phyloP scores from a whole-genome alignment of 352 stramenopile species.

The Phytophthora melonis region DNA sequence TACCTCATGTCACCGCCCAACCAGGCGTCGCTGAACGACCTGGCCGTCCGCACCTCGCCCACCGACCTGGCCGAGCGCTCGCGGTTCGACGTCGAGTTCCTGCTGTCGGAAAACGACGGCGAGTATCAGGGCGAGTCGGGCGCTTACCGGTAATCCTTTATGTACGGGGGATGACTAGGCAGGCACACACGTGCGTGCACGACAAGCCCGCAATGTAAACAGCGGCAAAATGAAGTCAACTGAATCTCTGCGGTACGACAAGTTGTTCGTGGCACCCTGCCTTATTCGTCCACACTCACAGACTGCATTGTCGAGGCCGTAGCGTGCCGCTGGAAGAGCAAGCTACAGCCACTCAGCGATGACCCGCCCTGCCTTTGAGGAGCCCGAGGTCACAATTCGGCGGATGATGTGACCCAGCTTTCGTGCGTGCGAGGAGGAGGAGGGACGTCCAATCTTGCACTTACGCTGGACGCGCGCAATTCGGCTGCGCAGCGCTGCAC shows the following conservation, averaged over 20 bases:
- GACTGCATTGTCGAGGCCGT: slow-evolving; percentile 10
- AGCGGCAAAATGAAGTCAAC: slow-evolving; percentile 27
- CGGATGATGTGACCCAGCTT: slow-evolving; percentile 7
- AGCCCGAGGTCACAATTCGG: slow-evolving; percentile 1
- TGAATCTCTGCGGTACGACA: slow-evolving; percentile 6
- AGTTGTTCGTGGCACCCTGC: background rate
- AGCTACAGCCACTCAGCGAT: background rate
- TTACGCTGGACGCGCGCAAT: background rate
- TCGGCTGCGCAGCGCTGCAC: background rate
- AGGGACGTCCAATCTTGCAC: background rate
- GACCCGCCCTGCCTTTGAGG: slow-evolving; percentile 7
- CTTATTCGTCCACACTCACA: background rate
- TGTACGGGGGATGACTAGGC: too few relatives aligned
- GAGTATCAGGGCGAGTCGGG: background rate
- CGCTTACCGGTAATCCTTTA: background rate
- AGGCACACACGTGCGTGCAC: background rate
- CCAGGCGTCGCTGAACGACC: slow-evolving; percentile 43
- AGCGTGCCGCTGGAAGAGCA: background rate
- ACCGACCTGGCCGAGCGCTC: slow-evolving; percentile 29
- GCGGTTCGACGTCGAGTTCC: slow-evolving; percentile 49
- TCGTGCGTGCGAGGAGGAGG: slow-evolving; percentile 5
- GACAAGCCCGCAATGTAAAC: background rate
- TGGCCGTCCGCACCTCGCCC: slow-evolving; percentile 46
- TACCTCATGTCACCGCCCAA: slow-evolving; percentile 47
- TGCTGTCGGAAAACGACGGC: slow-evolving; percentile 41